Percentiles rank a stretch among this genome's conserved stretches.
These are phyloP conservation scores for Podospora sp. DNA, from an alignment of 495 filamentous ascomycete species.

Conservation along the genomic window DNA sequence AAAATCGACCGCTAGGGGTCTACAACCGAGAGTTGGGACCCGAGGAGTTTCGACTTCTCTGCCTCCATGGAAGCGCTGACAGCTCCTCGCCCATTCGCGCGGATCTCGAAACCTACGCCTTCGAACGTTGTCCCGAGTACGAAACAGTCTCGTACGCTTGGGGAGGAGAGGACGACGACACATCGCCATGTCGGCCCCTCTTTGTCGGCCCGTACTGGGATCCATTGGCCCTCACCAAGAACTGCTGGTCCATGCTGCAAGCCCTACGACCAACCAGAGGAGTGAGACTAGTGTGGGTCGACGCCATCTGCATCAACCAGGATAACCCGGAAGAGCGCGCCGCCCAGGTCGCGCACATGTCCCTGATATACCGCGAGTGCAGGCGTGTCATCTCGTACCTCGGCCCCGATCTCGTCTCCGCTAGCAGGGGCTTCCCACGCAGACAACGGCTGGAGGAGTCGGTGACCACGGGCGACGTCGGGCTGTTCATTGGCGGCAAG, in stretches of 20 bases:
- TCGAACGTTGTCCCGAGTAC: not conserved
- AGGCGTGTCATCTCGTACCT: not conserved
- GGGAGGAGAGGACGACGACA: not conserved
- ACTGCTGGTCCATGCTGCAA: not conserved
- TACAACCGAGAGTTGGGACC: too few relatives aligned
- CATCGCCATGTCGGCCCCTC: not conserved
- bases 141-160: conserved; percentile 1
- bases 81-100: not conserved
- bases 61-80: too few relatives aligned
- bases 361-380: not conserved
- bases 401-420: not conserved
- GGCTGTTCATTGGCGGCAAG: not conserved
- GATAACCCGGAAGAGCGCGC: not conserved
- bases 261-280: not conserved
- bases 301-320: conserved; percentile 8
- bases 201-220: not conserved
- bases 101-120: not conserved
- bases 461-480: not conserved
- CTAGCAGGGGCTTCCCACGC: not conserved
- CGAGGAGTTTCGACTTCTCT: too few relatives aligned
- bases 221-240: not conserved
- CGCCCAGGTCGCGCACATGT: not conserved
- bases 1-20: too few relatives aligned
- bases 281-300: not conserved
- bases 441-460: not conserved